Base-by-base conservation (phyloP, 78 protist species). In the Trichosphaerium sp. region DNA sequence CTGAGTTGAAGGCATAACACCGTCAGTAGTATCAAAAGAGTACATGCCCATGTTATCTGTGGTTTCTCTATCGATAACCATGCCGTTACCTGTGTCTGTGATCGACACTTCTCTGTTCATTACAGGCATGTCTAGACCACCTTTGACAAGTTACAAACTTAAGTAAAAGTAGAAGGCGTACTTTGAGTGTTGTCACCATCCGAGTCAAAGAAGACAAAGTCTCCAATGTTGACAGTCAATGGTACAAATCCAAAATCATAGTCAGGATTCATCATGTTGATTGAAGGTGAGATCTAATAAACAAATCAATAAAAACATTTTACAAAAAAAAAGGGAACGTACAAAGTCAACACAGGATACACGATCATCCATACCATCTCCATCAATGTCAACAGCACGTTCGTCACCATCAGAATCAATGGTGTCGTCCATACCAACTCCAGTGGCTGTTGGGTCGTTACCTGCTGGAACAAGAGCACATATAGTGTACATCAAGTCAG, bases 201-300 rank as follows among this genome's bases (percentile, higher is more conserved):
- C 7, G 34, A 23, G 28, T 71, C 78, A n/a, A 39, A 23, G 54
- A 35, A 57, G 62, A 57, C 12, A 28, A 25, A 29, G 23, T 29
- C 28, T 55, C 69, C 67, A 23, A 71, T 71, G 31, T 10, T 18
- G 8, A 25, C n/a, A n/a, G n/a, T n/a, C 34, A 37, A 41, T 11
- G 65, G 69, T 2, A 47, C 52, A 12, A 23, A 71, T 65, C 78
- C 78, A n/a, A n/a, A n/a, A n/a, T n/a, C n/a, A n/a, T n/a, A n/a
- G n/a, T n/a, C n/a, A n/a, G n/a, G n/a, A n/a, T n/a, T n/a, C n/a
- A n/a, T n/a, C n/a, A n/a, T n/a, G n/a, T n/a, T n/a, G n/a, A n/a
- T n/a, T n/a, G n/a, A n/a, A n/a, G 23, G 35, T 71, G 15, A 65
- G 55, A 37, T 55, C n/a, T 15, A 2, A 4, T 28, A 32, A 25